Conservation (phyloP, 2,329 filamentous ascomycete genomes). For the Xylariomycetidae sp. region DNA sequence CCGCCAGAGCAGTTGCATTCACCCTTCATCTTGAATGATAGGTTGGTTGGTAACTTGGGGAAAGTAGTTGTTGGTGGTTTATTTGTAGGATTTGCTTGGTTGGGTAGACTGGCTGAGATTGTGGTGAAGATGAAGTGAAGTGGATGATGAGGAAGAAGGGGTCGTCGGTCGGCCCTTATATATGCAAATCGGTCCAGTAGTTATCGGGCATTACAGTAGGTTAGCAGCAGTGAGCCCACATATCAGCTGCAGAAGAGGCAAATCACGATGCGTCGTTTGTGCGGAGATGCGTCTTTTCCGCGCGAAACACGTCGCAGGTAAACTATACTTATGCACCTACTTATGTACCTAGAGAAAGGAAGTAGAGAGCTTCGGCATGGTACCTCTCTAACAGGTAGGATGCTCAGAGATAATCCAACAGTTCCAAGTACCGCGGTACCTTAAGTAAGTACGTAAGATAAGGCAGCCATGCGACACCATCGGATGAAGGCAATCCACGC, state of each 20-base stretch:
- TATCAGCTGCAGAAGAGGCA: too few species aligned
- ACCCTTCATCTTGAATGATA: slow-evolving; percentile 20
- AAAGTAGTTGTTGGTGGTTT: not conserved
- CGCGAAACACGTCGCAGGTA: too few species aligned
- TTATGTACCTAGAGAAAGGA: too few species aligned
- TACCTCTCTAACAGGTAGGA: too few species aligned
- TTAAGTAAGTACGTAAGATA: too few species aligned
- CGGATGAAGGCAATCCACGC: too few species aligned
- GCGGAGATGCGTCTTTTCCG: slow-evolving; percentile 10
- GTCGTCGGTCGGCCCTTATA: not conserved
- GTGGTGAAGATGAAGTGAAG: not conserved
- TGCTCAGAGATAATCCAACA: too few species aligned
- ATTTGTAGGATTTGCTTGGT: not conserved
- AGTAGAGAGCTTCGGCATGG: too few species aligned
- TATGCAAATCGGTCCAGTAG: not conserved
- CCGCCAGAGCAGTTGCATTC: slow-evolving; percentile 19
- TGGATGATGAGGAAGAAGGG: not conserved
- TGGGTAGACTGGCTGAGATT: not conserved
- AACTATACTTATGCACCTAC: too few species aligned
- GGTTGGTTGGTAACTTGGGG: slow-evolving; percentile 6
- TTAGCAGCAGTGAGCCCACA: too few species aligned
- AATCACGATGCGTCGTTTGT: slow-evolving; percentile 13
- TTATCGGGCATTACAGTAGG: not conserved
- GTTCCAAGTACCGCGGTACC: too few species aligned
- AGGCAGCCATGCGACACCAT: too few species aligned